Percentiles rank a stretch among this genome's conserved stretches.
Conservation (phyloP, 768 basidiomycete genomes). For the Kwoniella dendrophila region DNA sequence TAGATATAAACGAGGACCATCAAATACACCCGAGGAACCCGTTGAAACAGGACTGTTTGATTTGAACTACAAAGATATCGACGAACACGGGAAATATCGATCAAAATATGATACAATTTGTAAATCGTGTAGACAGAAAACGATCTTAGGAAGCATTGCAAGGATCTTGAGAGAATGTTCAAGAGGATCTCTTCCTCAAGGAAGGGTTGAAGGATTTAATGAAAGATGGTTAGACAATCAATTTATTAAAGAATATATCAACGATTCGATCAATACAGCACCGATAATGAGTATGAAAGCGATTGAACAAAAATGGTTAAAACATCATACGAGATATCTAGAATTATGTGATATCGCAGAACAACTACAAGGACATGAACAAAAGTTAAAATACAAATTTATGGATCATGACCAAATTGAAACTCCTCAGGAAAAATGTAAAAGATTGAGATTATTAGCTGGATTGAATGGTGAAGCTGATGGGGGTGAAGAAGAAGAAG, state of each 20-base stretch:
- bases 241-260: slow-evolving; percentile 8
- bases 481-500: slow-evolving; percentile 6
- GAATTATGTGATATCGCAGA: slow-evolving; percentile 15
- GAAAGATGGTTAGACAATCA: neutral
- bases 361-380: slow-evolving; percentile 16
- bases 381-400: slow-evolving; percentile 13
- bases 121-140: neutral
- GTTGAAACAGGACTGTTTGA: neutral
- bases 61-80: slow-evolving; percentile 2
- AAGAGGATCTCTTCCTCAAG: neutral
- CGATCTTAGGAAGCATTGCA: neutral
- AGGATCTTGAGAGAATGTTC: neutral
- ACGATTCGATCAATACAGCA: neutral
- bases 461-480: neutral
- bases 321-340: slow-evolving; percentile 18
- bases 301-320: slow-evolving; percentile 23
- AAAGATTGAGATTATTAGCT: neutral
- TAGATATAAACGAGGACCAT: neutral
- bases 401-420: slow-evolving; percentile 13
- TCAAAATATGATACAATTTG: neutral
- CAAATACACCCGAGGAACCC: neutral
- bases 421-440: slow-evolving; percentile 6
- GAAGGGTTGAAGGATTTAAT: neutral
- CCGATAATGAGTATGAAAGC: neutral
- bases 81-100: slow-evolving; percentile 7